These are phyloP conservation scores for Ascochyta clinopodiicola DNA, from an alignment of 2,329 filamentous ascomycete genomes.

Conservation along the genomic window DNA sequence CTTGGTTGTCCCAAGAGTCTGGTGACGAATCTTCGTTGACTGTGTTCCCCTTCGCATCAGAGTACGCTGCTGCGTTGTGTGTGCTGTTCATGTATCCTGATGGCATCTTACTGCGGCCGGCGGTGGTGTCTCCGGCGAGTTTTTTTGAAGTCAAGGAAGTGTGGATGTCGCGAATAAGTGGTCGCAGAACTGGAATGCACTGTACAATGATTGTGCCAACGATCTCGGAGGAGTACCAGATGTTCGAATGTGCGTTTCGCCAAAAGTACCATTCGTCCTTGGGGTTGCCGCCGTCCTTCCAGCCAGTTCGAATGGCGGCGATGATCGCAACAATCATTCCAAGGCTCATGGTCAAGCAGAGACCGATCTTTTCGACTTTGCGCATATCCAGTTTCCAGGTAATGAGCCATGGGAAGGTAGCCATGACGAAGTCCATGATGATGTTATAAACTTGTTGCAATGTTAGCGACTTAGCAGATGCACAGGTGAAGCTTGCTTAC, in stretches of 20 bases:
- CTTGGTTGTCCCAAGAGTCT: constrained; percentile 35
- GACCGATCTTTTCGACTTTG: constrained; percentile 57
- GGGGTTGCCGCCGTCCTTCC: constrained; percentile 59
- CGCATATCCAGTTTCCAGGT: constrained; percentile 58
- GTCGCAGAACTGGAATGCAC: constrained; percentile 60
- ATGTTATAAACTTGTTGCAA: constrained; percentile 58
- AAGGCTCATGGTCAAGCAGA: constrained; percentile 60
- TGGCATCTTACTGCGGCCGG: constrained; percentile 25
- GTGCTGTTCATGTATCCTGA: constrained; percentile 9
- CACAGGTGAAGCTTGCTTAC: constrained; percentile 39
- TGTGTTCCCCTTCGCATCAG: constrained; percentile 24
- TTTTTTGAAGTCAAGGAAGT: constrained; percentile 48
- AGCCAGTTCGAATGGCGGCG: constrained; percentile 56
- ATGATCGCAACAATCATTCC: constrained; percentile 59
- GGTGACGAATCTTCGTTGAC: constrained; percentile 18
- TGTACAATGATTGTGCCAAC: constrained; percentile 63
- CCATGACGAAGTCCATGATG: constrained; percentile 61
- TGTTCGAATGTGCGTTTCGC: constrained; percentile 55
- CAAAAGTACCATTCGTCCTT: constrained; percentile 57
- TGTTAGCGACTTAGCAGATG: constrained; percentile 1
- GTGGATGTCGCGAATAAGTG: constrained; percentile 54
- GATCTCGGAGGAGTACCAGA: constrained; percentile 61
- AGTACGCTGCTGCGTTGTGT: constrained; percentile 31
- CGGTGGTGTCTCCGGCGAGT: constrained; percentile 22
- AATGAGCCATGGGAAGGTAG: constrained; percentile 59